A percentile compares a stretch with the other conserved stretches of the same genome.
Evolutionary conservation across 805 yeast genomes (phyloP).

Genomic region (Hanseniaspora singularis): DNA sequence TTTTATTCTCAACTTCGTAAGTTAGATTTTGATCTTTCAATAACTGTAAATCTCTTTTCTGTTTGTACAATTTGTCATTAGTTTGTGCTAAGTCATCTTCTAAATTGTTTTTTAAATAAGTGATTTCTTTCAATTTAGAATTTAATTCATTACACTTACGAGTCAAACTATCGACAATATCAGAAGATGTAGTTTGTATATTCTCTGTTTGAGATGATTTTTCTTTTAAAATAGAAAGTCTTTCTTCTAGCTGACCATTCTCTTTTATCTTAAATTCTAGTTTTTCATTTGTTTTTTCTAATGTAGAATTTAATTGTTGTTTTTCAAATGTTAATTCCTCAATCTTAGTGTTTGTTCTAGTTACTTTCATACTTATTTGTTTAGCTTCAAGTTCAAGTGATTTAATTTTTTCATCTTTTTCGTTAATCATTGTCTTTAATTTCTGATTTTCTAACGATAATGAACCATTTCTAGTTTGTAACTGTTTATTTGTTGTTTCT

Average conservation of each 20-base stretch:
- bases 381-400: slow-evolving; percentile 27
- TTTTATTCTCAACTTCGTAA: slow-evolving; percentile 25
- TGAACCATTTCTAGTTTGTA: slow-evolving; percentile 15
- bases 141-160: slow-evolving; percentile 63
- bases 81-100: slow-evolving; percentile 78
- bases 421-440: slow-evolving; percentile 24
- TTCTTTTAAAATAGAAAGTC: slow-evolving; percentile 30
- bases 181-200: slow-evolving; percentile 31
- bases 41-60: slow-evolving; percentile 62
- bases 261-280: slow-evolving; percentile 31
- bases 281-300: slow-evolving; percentile 31
- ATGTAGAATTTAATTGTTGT: slow-evolving; percentile 28
- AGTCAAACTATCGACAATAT: slow-evolving; percentile 39
- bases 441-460: slow-evolving; percentile 17
- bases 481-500: slow-evolving; percentile 14
- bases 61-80: slow-evolving; percentile 59
- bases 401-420: slow-evolving; percentile 31
- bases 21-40: slow-evolving; percentile 60
- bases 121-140: slow-evolving; percentile 55
- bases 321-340: slow-evolving; percentile 28
- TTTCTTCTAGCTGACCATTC: slow-evolving; percentile 34
- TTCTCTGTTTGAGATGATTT: slow-evolving; percentile 31
- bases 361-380: slow-evolving; percentile 26
- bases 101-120: slow-evolving; percentile 46
- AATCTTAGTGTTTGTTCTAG: slow-evolving; percentile 20